Evolutionary conservation across 2,329 filamentous ascomycete genomes (phyloP), one percentile per base, ranked within the genome.

Genomic region (Curvularia hawaiiensis): DNA sequence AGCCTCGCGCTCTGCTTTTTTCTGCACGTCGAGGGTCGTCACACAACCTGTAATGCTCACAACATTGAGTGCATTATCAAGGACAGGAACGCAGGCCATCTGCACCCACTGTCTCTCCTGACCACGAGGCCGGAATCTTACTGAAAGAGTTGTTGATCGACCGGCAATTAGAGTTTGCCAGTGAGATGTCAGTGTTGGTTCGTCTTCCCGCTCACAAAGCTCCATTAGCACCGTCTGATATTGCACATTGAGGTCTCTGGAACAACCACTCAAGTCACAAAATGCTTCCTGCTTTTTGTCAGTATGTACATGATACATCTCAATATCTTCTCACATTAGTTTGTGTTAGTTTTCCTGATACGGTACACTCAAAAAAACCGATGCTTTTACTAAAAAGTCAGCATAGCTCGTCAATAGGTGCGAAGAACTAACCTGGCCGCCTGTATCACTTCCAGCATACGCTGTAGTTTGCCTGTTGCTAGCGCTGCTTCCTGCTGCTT

Each of bases 41-140:
- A 38, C 50, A 28, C 50, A 52, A 12, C 50, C 50, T 18, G 50
- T 52, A n/a, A 52, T 52, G 14, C 50, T 52, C 12, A 45, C 30
- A 45, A 52, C 41, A 18, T 22, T 22, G 10, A 18, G 18, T 20
- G 50, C 22, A 39, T 44, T 28, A 35, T 52, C 50, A 24, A 52
- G n/a, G 22, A 52, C 41, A 14, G 50, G 50, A 30, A 52, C 50
- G 10, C 50, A 52, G 40, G 50, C 40, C 28, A 52, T 41, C 40
- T 52, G 40, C 6, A 52, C 41, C 50, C 50, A 52, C 39, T 18
- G 38, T 30, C 16, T 45, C 28, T 52, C 50, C 16, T 38, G 28
- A 16, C 16, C 40, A 28, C 24, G 40, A 45, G 50, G 20, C 22
- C 40, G 40, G 26, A 52, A 52, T 18, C 30, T 44, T 26, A 44